Base-by-base conservation (phyloP, 768 basidiomycete genomes). In the Harrya chromipes region DNA sequence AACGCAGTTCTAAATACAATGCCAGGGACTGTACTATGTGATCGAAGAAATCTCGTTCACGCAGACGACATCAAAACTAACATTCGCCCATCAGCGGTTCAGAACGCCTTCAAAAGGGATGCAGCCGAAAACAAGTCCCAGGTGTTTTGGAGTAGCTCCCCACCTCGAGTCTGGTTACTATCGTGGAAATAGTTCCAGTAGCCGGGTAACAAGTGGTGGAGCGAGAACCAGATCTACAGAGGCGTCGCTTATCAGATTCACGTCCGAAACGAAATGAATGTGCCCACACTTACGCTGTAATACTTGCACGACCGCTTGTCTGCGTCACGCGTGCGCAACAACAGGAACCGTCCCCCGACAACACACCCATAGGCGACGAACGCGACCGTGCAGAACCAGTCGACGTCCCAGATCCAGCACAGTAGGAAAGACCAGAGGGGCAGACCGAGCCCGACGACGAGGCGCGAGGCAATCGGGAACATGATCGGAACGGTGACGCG, bases 401-500 rank as follows among this genome's bases (percentile, higher is more conserved):
- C 67, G 10, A 74, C 43, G 26, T 67, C 54, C 75, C 75, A 77
- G 24, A 70, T 50, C 23, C 47, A 35, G 36, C 63, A 64, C 3
- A 76, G 55, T 16, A 61, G 21, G 46, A 52, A 56, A 0, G 75
- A 72, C 76, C 76, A 78, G 0, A 64, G 34, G 0, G 71, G 61
- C 3, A 77, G 60, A 6, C 61, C 63, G 10, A 72, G 23, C 12
- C 71, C 56, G 27, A 70, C 66, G 5, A 63, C 67, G 19, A 66
- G 46, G 6, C 75, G 64, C 0, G 74, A 70, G 1, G 62, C 29
- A 17, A 66, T 49, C 1, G 78, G 78, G 29, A 71, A 69, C 27
- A 70, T 67, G 44, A 79, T 74, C 1, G 77, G 77, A 20, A 79
- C 56, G 0, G 77, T 79, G 1, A 62, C 19, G 4, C 77, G 67